Evolutionary conservation across 352 stramenopile genomes (phyloP).

Genomic region (Phytophthora melonis): DNA sequence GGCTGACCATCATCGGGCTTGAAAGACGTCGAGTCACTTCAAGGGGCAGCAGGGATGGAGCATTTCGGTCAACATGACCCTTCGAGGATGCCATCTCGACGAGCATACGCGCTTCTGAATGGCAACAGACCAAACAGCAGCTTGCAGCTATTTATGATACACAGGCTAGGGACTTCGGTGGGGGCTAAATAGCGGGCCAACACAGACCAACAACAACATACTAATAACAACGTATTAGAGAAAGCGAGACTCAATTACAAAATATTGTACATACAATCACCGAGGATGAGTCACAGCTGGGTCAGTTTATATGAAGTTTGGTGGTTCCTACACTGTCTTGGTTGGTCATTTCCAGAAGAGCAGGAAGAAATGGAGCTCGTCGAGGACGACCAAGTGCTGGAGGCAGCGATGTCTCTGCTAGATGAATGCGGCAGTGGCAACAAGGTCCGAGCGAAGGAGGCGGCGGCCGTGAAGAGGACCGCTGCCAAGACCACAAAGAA

Average conservation of each 20-base stretch:
- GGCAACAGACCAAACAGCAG: background rate
- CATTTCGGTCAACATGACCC: background rate
- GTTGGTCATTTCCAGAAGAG: background rate
- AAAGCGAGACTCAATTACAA: no score
- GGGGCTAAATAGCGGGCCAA: no score
- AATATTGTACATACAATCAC: no score
- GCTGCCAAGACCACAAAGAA: slow-evolving; percentile 19
- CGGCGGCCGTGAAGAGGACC: background rate
- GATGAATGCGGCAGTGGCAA: slow-evolving; percentile 22
- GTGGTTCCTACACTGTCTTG: background rate
- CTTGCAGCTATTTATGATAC: background rate
- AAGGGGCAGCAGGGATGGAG: background rate
- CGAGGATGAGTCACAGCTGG: background rate
- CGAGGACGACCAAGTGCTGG: slow-evolving; percentile 26
- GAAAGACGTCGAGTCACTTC: slow-evolving; percentile 5
- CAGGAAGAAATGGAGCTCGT: slow-evolving; percentile 9
- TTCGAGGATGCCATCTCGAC: background rate
- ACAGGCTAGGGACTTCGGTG: background rate
- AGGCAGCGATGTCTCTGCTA: slow-evolving; percentile 31
- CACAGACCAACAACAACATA: no score
- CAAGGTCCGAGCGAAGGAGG: background rate
- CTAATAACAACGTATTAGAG: no score
- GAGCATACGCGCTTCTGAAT: background rate
- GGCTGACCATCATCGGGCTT: slow-evolving; percentile 14
- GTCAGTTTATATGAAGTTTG: background rate